Evolutionary conservation across 2,329 filamentous ascomycete species (phyloP), one percentile per base, ranked within the genome.

Genomic region (Calonectria hawksworthii): DNA sequence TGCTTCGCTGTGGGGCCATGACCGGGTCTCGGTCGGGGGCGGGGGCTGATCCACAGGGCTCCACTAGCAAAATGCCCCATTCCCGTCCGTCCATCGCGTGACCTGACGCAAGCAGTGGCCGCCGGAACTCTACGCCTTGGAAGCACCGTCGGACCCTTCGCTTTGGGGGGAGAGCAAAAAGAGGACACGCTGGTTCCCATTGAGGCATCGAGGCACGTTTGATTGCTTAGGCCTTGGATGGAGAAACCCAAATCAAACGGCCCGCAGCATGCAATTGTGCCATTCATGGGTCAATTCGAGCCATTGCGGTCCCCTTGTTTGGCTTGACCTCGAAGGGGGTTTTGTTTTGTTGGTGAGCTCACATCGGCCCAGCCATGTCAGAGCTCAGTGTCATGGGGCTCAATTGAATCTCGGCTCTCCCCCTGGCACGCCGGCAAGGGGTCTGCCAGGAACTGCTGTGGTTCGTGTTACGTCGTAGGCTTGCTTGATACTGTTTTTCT

Each of bases 41-140:
- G 38, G 65, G 56, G 69, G 52, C n/a, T 64, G 52, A 50, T 68
- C 69, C 66, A 70, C 74, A 38, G 28, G n/a, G 21, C 50, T 68
- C 72, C 74, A 70, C 68, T 73, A 41, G 41, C 47, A 16, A 38
- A 36, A 77, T 75, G 75, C 65, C 79, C 77, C 79, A 82, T 79
- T 68, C 76, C 77, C 76, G 73, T 75, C 76, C 74, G 74, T 78
- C 66, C 72, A 83, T 83, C 81, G 81, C 81, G 81, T 83, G 81
- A 83, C 81, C 81, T 80, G 80, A 80, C 81, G 81, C 81, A 83
- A 82, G 74, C 79, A 80, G 80, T 78, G 71, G 71, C 68, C 75
- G 75, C 65, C 69, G 70, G 73, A 81, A 80, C 76, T 78, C 72
- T 78, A 69, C 70, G 56, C 34, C 50, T 21, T 21, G 56, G 63